These are phyloP conservation scores for Neostapfia colusana DNA, from an alignment of 176 grass and related monocot species.

Conservation along the genomic window DNA sequence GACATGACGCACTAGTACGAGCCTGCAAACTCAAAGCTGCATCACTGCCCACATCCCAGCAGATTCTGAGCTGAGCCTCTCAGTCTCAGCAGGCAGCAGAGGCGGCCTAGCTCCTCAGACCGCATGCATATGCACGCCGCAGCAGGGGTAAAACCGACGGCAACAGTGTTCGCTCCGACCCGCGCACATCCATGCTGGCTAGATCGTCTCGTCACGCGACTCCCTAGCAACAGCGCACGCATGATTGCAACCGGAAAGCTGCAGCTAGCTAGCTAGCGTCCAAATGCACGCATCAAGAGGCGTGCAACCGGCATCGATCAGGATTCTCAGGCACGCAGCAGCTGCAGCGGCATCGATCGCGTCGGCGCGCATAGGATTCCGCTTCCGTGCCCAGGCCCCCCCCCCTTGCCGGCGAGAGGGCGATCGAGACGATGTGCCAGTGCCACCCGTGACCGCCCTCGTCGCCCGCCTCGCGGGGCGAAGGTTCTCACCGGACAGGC, in stretches of 20 bases:
- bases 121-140: background rate
- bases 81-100: background rate
- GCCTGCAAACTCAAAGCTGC: background rate
- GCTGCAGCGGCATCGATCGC: background rate
- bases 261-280: conserved; percentile 27
- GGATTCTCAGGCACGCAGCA: background rate
- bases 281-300: conserved; percentile 47
- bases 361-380: conserved; percentile 44
- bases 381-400: too few species aligned
- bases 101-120: too few species aligned
- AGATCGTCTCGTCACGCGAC: too few species aligned
- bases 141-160: background rate
- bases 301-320: conserved; percentile 4
- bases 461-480: background rate
- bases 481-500: conserved; percentile 42
- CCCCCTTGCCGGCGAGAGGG: background rate
- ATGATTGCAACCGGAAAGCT: conserved; percentile 35
- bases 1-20: background rate
- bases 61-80: background rate
- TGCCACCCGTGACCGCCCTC: conserved; percentile 30
- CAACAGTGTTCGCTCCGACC: background rate
- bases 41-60: background rate
- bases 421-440: background rate
- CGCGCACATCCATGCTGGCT: background rate
- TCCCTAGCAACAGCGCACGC: background rate